Evolutionary conservation across 352 stramenopile genomes (phyloP).

Genomic region (Pythium pyrilobum): DNA sequence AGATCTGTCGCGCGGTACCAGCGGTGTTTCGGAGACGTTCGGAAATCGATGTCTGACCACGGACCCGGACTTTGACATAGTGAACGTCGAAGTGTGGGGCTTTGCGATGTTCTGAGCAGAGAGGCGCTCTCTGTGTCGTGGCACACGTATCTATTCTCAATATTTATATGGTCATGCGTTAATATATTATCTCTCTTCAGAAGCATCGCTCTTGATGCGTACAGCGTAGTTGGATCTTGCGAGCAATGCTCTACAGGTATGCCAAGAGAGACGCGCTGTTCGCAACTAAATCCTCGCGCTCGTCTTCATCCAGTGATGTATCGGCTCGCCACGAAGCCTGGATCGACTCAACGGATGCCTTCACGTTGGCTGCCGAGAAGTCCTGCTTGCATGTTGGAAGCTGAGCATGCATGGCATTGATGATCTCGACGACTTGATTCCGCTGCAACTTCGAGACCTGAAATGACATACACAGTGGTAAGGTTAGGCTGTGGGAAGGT

Average conservation of each 20-base stretch:
- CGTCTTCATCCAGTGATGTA: slow-evolving; percentile 35
- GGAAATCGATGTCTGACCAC: slow-evolving; percentile 49
- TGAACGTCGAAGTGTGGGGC: slow-evolving; percentile 64
- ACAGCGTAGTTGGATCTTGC: not conserved
- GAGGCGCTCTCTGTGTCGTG: slow-evolving; percentile 1
- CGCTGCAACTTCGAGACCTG: slow-evolving; percentile 34
- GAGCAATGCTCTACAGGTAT: slow-evolving; percentile 2
- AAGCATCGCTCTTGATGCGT: not conserved
- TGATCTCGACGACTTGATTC: slow-evolving; percentile 45
- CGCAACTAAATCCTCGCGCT: slow-evolving; percentile 43
- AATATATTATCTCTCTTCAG: slow-evolving; percentile 11
- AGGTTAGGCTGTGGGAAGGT: too few relatives aligned
- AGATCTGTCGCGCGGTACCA: slow-evolving; percentile 56
- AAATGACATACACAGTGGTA: slow-evolving; percentile 1
- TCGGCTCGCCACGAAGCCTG: slow-evolving; percentile 24
- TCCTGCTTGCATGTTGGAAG: slow-evolving; percentile 43
- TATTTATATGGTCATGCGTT: slow-evolving; percentile 19
- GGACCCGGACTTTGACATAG: slow-evolving; percentile 49
- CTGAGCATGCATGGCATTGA: slow-evolving; percentile 58
- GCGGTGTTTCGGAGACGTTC: slow-evolving; percentile 47
- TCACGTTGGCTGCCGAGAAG: slow-evolving; percentile 33
- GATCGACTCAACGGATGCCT: slow-evolving; percentile 31
- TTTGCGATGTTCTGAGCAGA: slow-evolving; percentile 48
- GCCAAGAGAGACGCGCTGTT: slow-evolving; percentile 3
- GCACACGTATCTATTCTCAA: not conserved